These are phyloP conservation scores for Zopfia rhizophila DNA, from an alignment of 2,329 filamentous ascomycete genomes.

Conservation along the genomic window DNA sequence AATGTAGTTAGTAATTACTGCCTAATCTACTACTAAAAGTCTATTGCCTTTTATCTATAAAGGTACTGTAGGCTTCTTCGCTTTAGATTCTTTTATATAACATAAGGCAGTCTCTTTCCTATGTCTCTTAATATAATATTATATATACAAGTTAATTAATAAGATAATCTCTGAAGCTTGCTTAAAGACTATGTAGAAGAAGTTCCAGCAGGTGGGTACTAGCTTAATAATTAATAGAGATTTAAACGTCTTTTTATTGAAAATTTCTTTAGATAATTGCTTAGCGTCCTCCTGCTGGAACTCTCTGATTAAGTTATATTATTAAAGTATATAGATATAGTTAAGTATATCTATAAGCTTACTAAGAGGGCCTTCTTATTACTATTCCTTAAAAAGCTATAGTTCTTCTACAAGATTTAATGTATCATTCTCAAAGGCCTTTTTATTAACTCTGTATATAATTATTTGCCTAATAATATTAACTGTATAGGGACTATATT, in stretches of 20 bases:
- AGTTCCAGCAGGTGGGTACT: constrained; percentile 12
- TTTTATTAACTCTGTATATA: constrained; percentile 2
- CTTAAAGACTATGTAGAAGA: constrained; percentile 6
- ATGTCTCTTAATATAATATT: constrained; percentile 3
- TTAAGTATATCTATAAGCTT: constrained; percentile 7
- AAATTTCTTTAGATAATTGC: too few relatives aligned
- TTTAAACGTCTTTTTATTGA: neutral
- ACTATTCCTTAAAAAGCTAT: constrained; percentile 3
- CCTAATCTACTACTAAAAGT: constrained; percentile 1
- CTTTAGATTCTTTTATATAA: neutral
- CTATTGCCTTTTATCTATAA: neutral
- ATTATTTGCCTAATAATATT: constrained; percentile 5
- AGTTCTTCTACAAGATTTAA: neutral
- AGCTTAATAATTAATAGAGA: constrained; percentile 2
- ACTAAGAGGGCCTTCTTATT: constrained; percentile 4
- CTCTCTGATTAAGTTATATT: constrained; percentile 6
- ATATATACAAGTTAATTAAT: constrained; percentile 4
- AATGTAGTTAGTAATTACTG: constrained; percentile 5
- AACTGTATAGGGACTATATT: neutral
- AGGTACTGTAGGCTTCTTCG: neutral
- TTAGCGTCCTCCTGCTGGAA: too few relatives aligned
- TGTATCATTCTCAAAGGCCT: neutral
- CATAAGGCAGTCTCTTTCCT: too few relatives aligned
- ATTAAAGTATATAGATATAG: constrained; percentile 8
- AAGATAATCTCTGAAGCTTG: too few relatives aligned